Percentiles rank a stretch among this genome's conserved stretches.
Conservation (phyloP, 345 rosid genomes). For the Melaleuca quinquenervia region DNA sequence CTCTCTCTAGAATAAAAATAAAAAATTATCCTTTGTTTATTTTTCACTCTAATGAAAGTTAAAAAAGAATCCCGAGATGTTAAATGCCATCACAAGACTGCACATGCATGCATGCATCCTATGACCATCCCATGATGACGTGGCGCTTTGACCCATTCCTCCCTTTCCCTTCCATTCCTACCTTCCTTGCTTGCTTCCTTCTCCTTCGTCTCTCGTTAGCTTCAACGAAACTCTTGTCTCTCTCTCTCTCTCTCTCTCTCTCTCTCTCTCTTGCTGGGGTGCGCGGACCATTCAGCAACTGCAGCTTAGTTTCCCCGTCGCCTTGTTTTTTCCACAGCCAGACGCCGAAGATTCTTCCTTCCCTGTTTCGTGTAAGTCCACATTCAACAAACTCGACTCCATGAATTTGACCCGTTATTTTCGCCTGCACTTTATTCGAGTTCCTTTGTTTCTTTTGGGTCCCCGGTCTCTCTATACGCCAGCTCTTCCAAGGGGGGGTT, state of each 20-base stretch:
- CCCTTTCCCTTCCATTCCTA: background rate
- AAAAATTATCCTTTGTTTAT: too few relatives aligned
- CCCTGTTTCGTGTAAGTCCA: background rate
- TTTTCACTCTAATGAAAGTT: background rate
- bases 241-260: background rate
- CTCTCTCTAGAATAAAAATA: too few relatives aligned
- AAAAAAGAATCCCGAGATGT: too few relatives aligned
- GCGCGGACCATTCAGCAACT: background rate
- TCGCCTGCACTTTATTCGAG: background rate
- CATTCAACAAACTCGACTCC: slow-evolving; percentile 4
- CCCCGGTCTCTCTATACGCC: background rate
- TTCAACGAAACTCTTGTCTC: background rate
- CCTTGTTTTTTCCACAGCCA: background rate
- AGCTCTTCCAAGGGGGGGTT: background rate
- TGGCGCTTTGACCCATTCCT: slow-evolving; percentile 26
- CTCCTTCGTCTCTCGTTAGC: background rate
- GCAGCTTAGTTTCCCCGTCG: background rate
- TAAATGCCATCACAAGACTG: background rate
- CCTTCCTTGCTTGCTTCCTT: background rate
- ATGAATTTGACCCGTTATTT: background rate
- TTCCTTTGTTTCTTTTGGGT: background rate
- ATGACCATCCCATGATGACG: slow-evolving; percentile 5
- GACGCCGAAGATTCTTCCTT: background rate
- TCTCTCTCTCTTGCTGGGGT: background rate
- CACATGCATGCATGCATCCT: background rate